Evolutionary conservation across 2,329 filamentous ascomycete genomes (phyloP).

Genomic region (Phyllosticta citribraziliensis): DNA sequence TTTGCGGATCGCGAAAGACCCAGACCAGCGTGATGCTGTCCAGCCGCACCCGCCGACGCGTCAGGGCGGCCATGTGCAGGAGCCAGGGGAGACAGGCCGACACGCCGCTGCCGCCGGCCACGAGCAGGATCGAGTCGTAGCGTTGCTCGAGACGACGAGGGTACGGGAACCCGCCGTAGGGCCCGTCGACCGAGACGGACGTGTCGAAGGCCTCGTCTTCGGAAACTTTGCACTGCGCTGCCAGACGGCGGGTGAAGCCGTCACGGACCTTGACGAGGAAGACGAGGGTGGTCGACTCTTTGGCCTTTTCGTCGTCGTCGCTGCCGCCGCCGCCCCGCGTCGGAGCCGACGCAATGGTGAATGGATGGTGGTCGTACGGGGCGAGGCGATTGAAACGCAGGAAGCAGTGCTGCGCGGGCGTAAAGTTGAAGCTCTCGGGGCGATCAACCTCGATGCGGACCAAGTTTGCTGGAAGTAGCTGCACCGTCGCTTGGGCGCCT

Average conservation of each 20-base stretch:
- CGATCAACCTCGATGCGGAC: background rate
- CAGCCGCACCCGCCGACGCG: background rate
- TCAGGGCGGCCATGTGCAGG: background rate
- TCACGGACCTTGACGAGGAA: background rate
- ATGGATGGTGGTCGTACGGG: background rate
- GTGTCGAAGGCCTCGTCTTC: background rate
- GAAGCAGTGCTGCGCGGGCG: background rate
- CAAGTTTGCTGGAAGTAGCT: background rate
- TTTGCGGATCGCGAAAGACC: background rate
- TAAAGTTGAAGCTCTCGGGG: too few relatives aligned
- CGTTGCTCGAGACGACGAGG: background rate
- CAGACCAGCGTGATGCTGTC: background rate
- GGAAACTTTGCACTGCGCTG: background rate
- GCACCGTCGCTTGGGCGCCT: background rate
- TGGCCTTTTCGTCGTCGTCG: too few relatives aligned
- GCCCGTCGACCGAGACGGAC: background rate
- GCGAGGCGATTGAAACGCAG: background rate
- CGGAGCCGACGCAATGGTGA: background rate
- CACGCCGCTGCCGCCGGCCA: background rate
- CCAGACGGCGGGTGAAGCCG: background rate
- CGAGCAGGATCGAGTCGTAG: background rate
- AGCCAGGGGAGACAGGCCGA: background rate
- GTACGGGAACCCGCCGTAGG: background rate
- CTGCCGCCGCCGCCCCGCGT: too few relatives aligned
- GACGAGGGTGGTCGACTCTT: too few relatives aligned